Evolutionary conservation across 176 grass and related monocot genomes (phyloP), one percentile per base, ranked within the genome.

Genomic region (Phyllostachys edulis): DNA sequence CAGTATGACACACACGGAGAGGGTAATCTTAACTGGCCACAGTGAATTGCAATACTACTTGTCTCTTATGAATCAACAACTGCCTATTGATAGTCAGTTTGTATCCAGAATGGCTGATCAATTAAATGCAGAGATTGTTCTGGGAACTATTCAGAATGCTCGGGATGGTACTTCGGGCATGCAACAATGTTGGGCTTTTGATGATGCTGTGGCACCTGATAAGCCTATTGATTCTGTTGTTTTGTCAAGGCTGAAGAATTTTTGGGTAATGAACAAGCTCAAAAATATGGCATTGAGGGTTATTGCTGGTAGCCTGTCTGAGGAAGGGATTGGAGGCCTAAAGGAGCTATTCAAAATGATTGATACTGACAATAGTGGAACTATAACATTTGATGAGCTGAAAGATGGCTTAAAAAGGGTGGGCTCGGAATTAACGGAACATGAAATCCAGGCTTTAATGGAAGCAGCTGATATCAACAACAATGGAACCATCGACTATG

Each of bases 211-310:
- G 21, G 93, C 97, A 34, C 93, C 97, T 86, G 97, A 99, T 88
- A 96, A 85, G 65, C 97, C 97, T 76, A 91, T 99, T 21, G 97
- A 99, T 93, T 98, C 93, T 84, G 96, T 93, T 85, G 96, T 98
- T 91, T 80, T 98, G 81, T 98, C 96, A 81, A 92, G 96, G 56
- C 73, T 98, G 76, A 98, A 98, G 40, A 93, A 98, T 71, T 98
- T 98, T 80, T 93, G 93, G n/a, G 96, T 93, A 51, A 95, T 95
- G 93, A 98, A 98, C 89, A 98, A 98, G 77, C 96, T 98, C 17
- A 99, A 99, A 79, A 99, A 99, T 75, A 96, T 99, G 91, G 97
- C 97, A 86, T 89, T 99, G 83, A 85, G 93, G 91, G 96, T 98
- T 75, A 98, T 98, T 88, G 96, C 96, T 77, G 96, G 94, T 85